A percentile compares a stretch with the other conserved stretches of the same genome.
phyloP scores from a whole-genome alignment of 2,329 filamentous ascomycete genomes.

The Onygenales sp. region DNA sequence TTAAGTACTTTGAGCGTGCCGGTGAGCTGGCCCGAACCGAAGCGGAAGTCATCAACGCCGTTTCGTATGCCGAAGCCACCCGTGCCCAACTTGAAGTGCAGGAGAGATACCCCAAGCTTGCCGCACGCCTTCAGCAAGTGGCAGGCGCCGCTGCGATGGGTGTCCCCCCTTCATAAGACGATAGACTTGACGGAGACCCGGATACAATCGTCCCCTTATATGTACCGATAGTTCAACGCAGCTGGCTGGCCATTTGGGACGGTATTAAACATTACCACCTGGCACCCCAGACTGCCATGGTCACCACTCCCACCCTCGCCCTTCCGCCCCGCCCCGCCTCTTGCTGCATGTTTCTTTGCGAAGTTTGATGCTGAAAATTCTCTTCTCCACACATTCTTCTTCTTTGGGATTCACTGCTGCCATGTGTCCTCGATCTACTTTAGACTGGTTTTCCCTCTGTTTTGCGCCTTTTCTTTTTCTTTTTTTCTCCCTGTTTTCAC shows the following conservation, averaged over 20 bases:
- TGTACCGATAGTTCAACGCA: too few relatives aligned
- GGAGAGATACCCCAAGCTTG: conserved; percentile 74
- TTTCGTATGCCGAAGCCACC: conserved; percentile 94
- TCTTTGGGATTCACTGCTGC: not conserved
- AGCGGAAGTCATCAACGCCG: conserved; percentile 88
- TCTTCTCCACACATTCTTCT: not conserved
- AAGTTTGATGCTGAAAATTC: not conserved
- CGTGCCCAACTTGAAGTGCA: conserved; percentile 89
- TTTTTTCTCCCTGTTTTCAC: not conserved
- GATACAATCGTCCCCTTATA: too few relatives aligned
- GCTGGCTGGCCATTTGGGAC: too few relatives aligned
- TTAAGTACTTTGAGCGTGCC: conserved; percentile 94
- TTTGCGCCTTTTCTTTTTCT: not conserved
- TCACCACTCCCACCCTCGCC: not conserved
- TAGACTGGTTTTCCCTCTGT: not conserved
- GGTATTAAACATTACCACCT: too few relatives aligned
- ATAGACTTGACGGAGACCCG: not conserved
- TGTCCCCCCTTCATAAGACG: conserved; percentile 15
- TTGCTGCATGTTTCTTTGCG: not conserved
- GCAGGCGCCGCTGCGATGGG: conserved; percentile 31
- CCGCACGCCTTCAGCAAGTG: conserved; percentile 59
- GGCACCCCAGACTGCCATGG: too few relatives aligned
- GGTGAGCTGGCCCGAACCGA: conserved; percentile 91
- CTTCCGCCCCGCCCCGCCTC: not conserved
- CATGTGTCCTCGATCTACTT: not conserved